Percentiles rank a stretch among this genome's conserved stretches.
These are phyloP conservation scores for Chalciporus piperatus DNA, from an alignment of 768 basidiomycete species.

Conservation along the genomic window DNA sequence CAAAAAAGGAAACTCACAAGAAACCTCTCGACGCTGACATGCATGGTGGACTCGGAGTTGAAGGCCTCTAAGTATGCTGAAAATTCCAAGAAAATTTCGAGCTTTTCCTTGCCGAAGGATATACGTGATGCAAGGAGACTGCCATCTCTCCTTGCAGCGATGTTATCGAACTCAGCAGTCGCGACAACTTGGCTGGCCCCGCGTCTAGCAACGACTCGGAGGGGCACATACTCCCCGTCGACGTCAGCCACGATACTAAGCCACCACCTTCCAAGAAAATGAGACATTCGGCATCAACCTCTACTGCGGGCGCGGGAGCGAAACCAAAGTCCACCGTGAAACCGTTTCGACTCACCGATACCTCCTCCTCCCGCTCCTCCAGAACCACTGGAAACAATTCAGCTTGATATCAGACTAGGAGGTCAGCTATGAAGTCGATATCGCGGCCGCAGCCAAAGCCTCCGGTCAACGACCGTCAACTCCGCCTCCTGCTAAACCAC, in stretches of 20 bases:
- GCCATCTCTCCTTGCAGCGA: constrained; percentile 18
- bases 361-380: constrained; percentile 48
- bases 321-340: constrained; percentile 58
- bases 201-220: constrained; percentile 14
- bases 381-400: constrained; percentile 57
- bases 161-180: constrained; percentile 29
- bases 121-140: no score
- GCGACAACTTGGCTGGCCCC: constrained; percentile 29
- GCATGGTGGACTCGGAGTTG: no score
- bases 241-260: constrained; percentile 19
- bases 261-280: constrained; percentile 32
- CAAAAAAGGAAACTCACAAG: no score
- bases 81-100: no score
- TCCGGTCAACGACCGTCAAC: constrained; percentile 65
- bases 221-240: constrained; percentile 11
- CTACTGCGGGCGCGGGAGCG: constrained; percentile 32
- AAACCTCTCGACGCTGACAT: no score
- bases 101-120: no score
- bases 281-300: constrained; percentile 25
- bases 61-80: no score
- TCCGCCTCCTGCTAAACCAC: constrained; percentile 46
- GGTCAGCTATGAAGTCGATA: constrained; percentile 79
- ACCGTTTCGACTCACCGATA: constrained; percentile 51
- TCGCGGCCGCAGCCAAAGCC: constrained; percentile 52
- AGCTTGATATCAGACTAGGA: constrained; percentile 66